Evolutionary conservation across 176 grass and related monocot genomes (phyloP).

Genomic region (Rhynchospora breviuscula): DNA sequence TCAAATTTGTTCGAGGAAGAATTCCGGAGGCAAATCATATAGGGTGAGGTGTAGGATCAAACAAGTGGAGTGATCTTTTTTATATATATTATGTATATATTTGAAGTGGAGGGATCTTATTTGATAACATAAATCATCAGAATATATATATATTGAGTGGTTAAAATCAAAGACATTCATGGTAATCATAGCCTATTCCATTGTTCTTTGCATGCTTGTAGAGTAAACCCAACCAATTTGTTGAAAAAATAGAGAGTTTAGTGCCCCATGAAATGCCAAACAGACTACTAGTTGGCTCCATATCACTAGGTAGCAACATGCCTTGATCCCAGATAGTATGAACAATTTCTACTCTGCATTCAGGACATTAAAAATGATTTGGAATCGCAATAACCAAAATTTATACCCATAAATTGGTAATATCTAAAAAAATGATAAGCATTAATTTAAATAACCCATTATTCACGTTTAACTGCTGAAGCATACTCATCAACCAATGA

Average conservation of each 20-base stretch:
- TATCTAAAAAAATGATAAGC: neutral
- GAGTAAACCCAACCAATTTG: neutral
- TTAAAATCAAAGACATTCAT: neutral
- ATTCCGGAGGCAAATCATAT: no score
- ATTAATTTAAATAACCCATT: constrained; percentile 23
- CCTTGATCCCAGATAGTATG: neutral
- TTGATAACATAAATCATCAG: neutral
- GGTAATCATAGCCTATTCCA: neutral
- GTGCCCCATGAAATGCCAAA: no score
- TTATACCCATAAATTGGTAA: neutral
- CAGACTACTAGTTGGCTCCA: neutral
- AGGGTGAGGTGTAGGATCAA: no score
- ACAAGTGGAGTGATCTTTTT: neutral
- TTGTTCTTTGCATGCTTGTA: neutral
- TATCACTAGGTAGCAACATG: no score
- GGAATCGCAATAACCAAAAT: neutral
- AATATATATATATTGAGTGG: neutral
- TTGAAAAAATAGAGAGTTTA: neutral
- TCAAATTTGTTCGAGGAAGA: no score
- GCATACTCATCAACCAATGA: constrained; percentile 53
- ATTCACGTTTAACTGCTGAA: constrained; percentile 28
- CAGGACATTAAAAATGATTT: neutral
- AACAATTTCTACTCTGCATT: neutral
- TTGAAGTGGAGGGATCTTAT: neutral
- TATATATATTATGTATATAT: no score